phyloP scores from a whole-genome alignment of 2,329 filamentous ascomycete species.

The Calcarisporium arbuscula region DNA sequence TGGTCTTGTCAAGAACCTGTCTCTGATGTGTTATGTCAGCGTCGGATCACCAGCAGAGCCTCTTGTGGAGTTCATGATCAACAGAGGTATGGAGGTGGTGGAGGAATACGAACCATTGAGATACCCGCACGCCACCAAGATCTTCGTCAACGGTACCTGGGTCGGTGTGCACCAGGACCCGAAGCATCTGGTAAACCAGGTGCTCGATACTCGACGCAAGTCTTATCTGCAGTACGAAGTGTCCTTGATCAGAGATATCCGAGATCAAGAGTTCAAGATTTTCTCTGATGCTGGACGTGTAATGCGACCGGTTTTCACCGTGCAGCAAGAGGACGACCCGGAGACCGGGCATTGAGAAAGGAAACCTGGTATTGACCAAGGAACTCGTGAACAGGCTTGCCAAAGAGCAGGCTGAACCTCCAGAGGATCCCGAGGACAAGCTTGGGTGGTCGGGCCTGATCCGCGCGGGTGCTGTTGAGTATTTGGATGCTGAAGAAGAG shows the following conservation, averaged over 20 bases:
- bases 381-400: slow-evolving; percentile 69
- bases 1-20: slow-evolving; percentile 95
- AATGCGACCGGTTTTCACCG: slow-evolving; percentile 86
- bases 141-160: slow-evolving; percentile 98
- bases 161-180: slow-evolving; percentile 91
- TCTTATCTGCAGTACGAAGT: slow-evolving; percentile 87
- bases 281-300: slow-evolving; percentile 96
- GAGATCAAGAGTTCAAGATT: slow-evolving; percentile 96
- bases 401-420: slow-evolving; percentile 64
- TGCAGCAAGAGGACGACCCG: slow-evolving; percentile 77
- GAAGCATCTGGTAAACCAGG: slow-evolving; percentile 72
- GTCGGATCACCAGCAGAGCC: slow-evolving; percentile 88
- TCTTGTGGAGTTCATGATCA: slow-evolving; percentile 91
- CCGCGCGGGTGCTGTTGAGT: slow-evolving; percentile 81
- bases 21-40: slow-evolving; percentile 97
- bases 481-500: slow-evolving; percentile 95
- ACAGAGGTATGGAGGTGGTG: slow-evolving; percentile 89
- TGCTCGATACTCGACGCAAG: slow-evolving; percentile 70
- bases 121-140: slow-evolving; percentile 90
- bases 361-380: slow-evolving; percentile 75
- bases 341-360: slow-evolving; percentile 54
- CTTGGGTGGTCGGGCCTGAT: slow-evolving; percentile 89
- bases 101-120: slow-evolving; percentile 87
- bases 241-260: slow-evolving; percentile 90
- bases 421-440: slow-evolving; percentile 52